phyloP scores from a whole-genome alignment of 2,329 filamentous ascomycete species.

The Proliferodiscus dingleyae region DNA sequence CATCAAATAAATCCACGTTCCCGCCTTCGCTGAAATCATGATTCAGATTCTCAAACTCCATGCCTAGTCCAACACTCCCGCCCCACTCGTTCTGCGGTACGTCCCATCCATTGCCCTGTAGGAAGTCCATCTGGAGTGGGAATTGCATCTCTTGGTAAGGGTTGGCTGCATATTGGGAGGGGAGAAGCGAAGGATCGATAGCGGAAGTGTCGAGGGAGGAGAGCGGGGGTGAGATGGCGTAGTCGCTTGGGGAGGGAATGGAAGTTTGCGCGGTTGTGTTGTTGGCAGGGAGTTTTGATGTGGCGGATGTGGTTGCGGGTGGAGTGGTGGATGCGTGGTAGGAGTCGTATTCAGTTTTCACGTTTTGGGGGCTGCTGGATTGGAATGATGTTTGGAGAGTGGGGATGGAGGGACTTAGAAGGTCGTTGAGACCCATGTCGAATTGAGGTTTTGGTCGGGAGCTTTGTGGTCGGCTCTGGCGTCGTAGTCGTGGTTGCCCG shows the following conservation, averaged over 20 bases:
- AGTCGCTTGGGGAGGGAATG: conserved; percentile 15
- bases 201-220: conserved; percentile 22
- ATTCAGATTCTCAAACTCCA: conserved; percentile 18
- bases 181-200: conserved; percentile 28
- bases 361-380: conserved; percentile 1
- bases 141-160: conserved; percentile 20
- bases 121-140: conserved; percentile 25
- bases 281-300: not conserved
- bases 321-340: conserved; percentile 4
- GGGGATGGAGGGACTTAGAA: conserved; percentile 19
- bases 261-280: conserved; percentile 7
- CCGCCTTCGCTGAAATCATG: conserved; percentile 28
- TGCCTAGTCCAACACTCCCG: conserved; percentile 18
- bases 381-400: conserved; percentile 1
- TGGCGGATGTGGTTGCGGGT: conserved; percentile 1
- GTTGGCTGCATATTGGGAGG: conserved; percentile 3
- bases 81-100: conserved; percentile 12
- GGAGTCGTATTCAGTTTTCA: conserved; percentile 20
- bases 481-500: conserved; percentile 5
- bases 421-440: conserved; percentile 31
- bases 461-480: conserved; percentile 13
- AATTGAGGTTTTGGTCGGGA: conserved; percentile 28
- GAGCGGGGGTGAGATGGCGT: conserved; percentile 25
- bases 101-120: conserved; percentile 17
- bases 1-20: conserved; percentile 44